A percentile compares a stretch with the other conserved stretches of the same genome.
These are phyloP conservation scores for Pseudogymnoascus pannorum DNA, from an alignment of 2,329 filamentous ascomycete species.

Conservation along the genomic window DNA sequence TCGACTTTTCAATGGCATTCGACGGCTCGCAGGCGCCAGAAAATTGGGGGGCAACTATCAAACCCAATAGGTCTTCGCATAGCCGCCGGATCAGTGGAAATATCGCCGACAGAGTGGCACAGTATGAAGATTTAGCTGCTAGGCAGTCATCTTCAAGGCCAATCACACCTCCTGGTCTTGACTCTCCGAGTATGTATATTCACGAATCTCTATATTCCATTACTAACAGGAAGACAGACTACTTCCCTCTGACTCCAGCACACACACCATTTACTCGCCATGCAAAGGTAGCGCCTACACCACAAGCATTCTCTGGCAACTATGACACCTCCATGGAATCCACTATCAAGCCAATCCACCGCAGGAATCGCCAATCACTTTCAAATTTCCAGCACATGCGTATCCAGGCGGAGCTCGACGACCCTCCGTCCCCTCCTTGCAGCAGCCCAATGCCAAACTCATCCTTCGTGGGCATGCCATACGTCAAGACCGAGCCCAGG, in stretches of 20 bases:
- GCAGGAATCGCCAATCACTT: constrained; percentile 38
- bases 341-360: constrained; percentile 51
- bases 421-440: constrained; percentile 50
- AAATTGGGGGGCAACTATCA: constrained; percentile 14
- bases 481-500: constrained; percentile 39
- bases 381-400: constrained; percentile 53
- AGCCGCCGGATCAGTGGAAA: constrained; percentile 51
- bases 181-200: constrained; percentile 46
- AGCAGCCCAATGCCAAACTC: constrained; percentile 43
- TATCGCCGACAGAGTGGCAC: constrained; percentile 52
- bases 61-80: constrained; percentile 23
- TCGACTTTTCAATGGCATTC: constrained; percentile 27
- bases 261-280: constrained; percentile 50
- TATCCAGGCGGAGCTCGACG: constrained; percentile 45
- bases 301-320: constrained; percentile 49
- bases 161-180: constrained; percentile 55
- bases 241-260: constrained; percentile 60
- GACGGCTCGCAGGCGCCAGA: constrained; percentile 18
- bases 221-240: constrained; percentile 38
- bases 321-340: constrained; percentile 62
- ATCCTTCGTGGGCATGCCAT: constrained; percentile 48
- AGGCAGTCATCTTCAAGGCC: constrained; percentile 43
- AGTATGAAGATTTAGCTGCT: constrained; percentile 48
- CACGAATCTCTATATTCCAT: background rate
- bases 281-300: constrained; percentile 22